Base-by-base conservation (phyloP, 345 rosid species). In the Aurinia saxatilis region DNA sequence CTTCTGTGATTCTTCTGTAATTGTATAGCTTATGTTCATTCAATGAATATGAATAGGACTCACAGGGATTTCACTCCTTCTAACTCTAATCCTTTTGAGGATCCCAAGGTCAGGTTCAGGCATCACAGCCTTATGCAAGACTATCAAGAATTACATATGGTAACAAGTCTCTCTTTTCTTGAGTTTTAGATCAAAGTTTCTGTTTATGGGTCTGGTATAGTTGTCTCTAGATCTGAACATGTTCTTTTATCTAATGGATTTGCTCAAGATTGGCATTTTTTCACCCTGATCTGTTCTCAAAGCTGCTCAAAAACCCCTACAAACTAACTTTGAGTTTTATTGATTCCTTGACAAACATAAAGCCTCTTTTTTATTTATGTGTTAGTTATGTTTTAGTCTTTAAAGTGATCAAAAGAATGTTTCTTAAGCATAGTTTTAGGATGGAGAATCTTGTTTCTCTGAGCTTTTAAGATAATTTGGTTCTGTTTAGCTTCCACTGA, bases 61-160 rank as follows among this genome's bases (percentile, higher is more conserved):
- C 70, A 77, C 44, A 69, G 65, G 7, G 77, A 29, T 58, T 70
- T 65, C 70, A 63, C 23, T 57, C 65, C 60, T 41, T 39, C 18
- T 3, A 57, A 16, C 10, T 12, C 47, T 34, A 34, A 17, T 41
- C 56, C 19, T 50, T 44, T 44, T 38, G 83, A 80, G 53, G 88
- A 77, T 63, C 74, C 77, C 1, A 83, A 80, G 67, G 53, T 69
- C 36, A 77, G 75, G 66, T 34, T 78, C 51, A 85, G 72, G 72
- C 83, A 77, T 66, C 85, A 75, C 55, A 75, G 75, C 36, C 87
- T 85, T 58, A 45, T 74, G 85, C 91, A 88, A 70, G 93, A 84
- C 67, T 86, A 66, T 58, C 69, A 57, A 52, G 85, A 84, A 52
- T 48, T 86, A 35, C 65, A 65, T 13, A 81, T 72, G 88, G 96